Evolutionary conservation across 768 basidiomycete genomes (phyloP).

Genomic region (Hericium erinaceus): DNA sequence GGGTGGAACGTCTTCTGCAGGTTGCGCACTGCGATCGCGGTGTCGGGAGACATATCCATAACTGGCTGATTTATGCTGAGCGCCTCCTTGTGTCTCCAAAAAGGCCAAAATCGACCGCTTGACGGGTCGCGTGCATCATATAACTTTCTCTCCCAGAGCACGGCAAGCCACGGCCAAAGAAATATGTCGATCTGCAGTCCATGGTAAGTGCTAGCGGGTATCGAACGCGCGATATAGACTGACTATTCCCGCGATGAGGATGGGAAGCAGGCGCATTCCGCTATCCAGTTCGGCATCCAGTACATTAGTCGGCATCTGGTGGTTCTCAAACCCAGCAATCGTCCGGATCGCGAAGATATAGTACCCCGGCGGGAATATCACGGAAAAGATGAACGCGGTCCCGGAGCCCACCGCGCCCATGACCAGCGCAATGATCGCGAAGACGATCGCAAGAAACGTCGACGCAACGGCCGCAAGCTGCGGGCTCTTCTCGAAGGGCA

Average conservation of each 20-base stretch:
- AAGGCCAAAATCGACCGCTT: conserved; percentile 11
- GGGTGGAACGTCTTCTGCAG: conserved; percentile 50
- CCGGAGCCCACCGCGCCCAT: conserved; percentile 30
- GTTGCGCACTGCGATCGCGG: conserved; percentile 54
- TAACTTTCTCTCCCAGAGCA: conserved; percentile 45
- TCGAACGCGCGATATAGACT: conserved; percentile 15
- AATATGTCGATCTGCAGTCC: conserved; percentile 52
- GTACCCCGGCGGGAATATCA: conserved; percentile 69
- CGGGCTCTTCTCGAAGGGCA: conserved; percentile 64
- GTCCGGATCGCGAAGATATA: conserved; percentile 65
- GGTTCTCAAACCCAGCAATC: conserved; percentile 59
- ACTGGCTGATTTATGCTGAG: background rate
- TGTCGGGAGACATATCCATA: conserved; percentile 24
- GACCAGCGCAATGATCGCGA: conserved; percentile 59
- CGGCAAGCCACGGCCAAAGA: conserved; percentile 63
- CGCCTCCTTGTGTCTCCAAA: conserved; percentile 8
- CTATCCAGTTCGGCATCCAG: conserved; percentile 53
- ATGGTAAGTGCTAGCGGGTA: background rate
- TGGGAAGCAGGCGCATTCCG: conserved; percentile 41
- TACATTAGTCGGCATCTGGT: conserved; percentile 43
- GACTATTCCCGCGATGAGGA: conserved; percentile 60
- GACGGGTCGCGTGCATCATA: conserved; percentile 48
- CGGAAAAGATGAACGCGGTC: conserved; percentile 50
- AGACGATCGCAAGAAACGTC: conserved; percentile 55
- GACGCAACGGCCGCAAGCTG: conserved; percentile 61